Base-by-base conservation (phyloP, 441 rosid genomes). In the Dalechampia spathulata region DNA sequence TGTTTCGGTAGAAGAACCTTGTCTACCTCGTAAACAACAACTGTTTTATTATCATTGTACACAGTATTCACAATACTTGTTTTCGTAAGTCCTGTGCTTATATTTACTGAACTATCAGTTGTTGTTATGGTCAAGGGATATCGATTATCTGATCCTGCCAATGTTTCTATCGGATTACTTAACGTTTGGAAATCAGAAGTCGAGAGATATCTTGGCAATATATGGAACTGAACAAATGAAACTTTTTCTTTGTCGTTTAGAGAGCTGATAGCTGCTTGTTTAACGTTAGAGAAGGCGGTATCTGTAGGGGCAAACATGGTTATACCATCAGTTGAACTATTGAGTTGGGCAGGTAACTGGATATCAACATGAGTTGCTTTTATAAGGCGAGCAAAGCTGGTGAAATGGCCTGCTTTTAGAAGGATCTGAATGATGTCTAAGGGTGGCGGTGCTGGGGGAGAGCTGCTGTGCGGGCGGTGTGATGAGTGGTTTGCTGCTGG, bases 271-370 rank as follows among this genome's bases (percentile, higher is more conserved):
- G 83, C 71, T 21, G 86, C 88, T 6, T 89, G 26, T 49, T 71
- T 76, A 20, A 89, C 83, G 62, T 66, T 38, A 0, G 83, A 55
- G 62, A 89, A 89, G 0, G 87, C 83, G 19, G 62, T 66, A 46
- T 89, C 96, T 0, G 74, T 60, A 0, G 95, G 94, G 4, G 95
- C 95, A 36, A 89, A 89, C 43, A 89, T 66, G 14, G 96, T 89
- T 30, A 89, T 71, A 2, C 90, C 95, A 13, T 82, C 77, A 70
- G 77, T 81, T 19, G 89, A 62, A 64, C 83, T 78, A 53, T 86
- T 82, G 53, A 89, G 87, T 64, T 89, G 89, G 48, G 81, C 72
- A 41, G 61, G 52, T 49, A 89, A 71, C 50, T 80, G 87, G 58
- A 47, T 62, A 8, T 74, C 79, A 0, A 77, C 90, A 11, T 68